A percentile compares a stretch with the other conserved stretches of the same genome.
These are phyloP conservation scores for Lactifluus pinguis DNA, from an alignment of 768 basidiomycete genomes.

Conservation along the genomic window DNA sequence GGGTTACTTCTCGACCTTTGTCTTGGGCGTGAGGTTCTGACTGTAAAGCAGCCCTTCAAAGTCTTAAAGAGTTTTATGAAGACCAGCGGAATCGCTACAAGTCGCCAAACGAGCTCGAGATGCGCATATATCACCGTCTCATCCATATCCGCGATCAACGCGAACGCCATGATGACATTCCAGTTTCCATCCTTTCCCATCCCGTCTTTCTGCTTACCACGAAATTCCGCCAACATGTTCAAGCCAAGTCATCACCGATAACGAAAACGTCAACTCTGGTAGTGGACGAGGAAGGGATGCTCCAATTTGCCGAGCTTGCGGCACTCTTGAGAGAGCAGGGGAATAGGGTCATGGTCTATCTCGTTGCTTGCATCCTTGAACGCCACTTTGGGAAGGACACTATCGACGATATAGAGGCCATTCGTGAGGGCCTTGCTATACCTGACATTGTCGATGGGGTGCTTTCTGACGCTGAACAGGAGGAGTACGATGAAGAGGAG, in stretches of 20 bases:
- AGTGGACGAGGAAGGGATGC: slow-evolving; percentile 59
- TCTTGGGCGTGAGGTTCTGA: background rate
- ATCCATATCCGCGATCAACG: slow-evolving; percentile 82
- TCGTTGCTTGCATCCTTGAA: slow-evolving; percentile 84
- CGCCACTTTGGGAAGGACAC: slow-evolving; percentile 77
- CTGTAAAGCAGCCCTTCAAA: slow-evolving; percentile 64
- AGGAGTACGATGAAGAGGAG: slow-evolving; percentile 19
- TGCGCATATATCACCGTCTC: slow-evolving; percentile 90
- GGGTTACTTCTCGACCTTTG: slow-evolving; percentile 25
- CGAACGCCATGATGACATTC: slow-evolving; percentile 67
- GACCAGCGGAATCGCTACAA: slow-evolving; percentile 60
- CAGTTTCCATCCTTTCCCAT: slow-evolving; percentile 53
- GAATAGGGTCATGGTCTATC: slow-evolving; percentile 65
- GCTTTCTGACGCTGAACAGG: slow-evolving; percentile 17
- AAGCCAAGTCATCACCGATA: slow-evolving; percentile 67
- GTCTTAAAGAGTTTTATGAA: slow-evolving; percentile 87
- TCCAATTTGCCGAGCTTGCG: slow-evolving; percentile 57
- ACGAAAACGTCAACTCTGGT: slow-evolving; percentile 53
- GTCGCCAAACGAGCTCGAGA: slow-evolving; percentile 85
- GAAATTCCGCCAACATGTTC: slow-evolving; percentile 70
- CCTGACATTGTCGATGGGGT: slow-evolving; percentile 64
- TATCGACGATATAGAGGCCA: slow-evolving; percentile 62
- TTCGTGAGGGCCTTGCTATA: slow-evolving; percentile 47
- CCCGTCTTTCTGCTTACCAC: slow-evolving; percentile 80
- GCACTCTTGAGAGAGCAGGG: slow-evolving; percentile 55